Evolutionary conservation across 257 asterid species (phyloP), one percentile per base, ranked within the genome.

Genomic region (Haberlea rhodopensis): DNA sequence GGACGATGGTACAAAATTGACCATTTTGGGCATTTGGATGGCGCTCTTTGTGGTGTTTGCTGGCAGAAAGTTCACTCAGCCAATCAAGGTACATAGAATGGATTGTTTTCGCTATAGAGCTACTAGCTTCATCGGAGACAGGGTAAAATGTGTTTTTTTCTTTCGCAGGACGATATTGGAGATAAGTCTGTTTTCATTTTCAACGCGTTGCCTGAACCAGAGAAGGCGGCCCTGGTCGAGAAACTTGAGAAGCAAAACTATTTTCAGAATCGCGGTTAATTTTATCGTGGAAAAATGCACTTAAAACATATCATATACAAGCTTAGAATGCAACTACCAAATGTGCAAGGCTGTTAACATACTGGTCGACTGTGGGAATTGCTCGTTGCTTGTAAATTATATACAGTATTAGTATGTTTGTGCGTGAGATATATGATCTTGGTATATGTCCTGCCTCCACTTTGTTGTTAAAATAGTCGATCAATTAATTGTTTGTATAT

Each of bases 21-120:
- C 74, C 53, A 62, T 92, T 68, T 63, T 92, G 76, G 87, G 85
- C 8, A 71, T 79, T 57, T 92, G 99, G 99, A 84, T 84, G 96
- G 82, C 84, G 6, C 95, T 89, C 54, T 84, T 92, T 66, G 64
- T 74, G 8, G 82, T 89, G 66, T 89, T 94, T 62, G 97, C 99
- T 1, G 97, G 90, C 34, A 89, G 99, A 79, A 94, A 94, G 71
- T 94, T 94, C 82, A 85, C 79, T 53, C 99, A 94, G 64, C 90
- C 97, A 31, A 84, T 94, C 15, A 94, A 94, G 89, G 99, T 89
- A 61, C 49, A 31, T 5, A 26, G 40, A 20, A 6, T 46, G 29
- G 49, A 9, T 46, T 37, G 7, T 32, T 11, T 23, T 10, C 16
- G 10, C 29, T 22, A 46, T 57, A 1, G 32, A 26, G 59, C 40